Percentiles rank a stretch among this genome's conserved stretches.
Evolutionary conservation across 2,329 filamentous ascomycete genomes (phyloP).

Genomic region (Aspergillus novoparasiticus): DNA sequence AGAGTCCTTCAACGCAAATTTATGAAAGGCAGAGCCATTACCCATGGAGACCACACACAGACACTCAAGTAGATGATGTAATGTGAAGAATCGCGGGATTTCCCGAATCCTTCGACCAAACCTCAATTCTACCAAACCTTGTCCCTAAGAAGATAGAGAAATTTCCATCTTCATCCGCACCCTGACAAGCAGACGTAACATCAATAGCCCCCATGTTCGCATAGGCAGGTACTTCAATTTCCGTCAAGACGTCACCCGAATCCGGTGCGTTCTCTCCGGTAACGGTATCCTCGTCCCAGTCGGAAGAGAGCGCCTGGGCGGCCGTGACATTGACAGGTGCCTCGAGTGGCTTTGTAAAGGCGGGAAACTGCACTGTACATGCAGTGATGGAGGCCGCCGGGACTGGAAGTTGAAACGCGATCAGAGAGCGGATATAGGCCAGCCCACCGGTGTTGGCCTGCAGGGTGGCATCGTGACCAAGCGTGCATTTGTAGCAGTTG

Average conservation of each 20-base stretch:
- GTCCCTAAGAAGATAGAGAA: slow-evolving; percentile 18
- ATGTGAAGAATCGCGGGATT: slow-evolving; percentile 16
- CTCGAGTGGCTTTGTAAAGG: slow-evolving; percentile 8
- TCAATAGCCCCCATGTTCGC: slow-evolving; percentile 10
- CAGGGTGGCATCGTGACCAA: slow-evolving; percentile 9
- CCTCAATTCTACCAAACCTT: slow-evolving; percentile 12
- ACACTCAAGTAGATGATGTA: neutral
- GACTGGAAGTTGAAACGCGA: slow-evolving; percentile 15
- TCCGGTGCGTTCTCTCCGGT: slow-evolving; percentile 14
- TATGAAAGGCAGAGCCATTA: rapidly evolving
- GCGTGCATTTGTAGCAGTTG: slow-evolving; percentile 18
- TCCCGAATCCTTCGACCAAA: slow-evolving; percentile 18
- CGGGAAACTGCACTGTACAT: slow-evolving; percentile 20
- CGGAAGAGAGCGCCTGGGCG: slow-evolving; percentile 8
- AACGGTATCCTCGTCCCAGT: slow-evolving; percentile 18
- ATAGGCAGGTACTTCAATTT: slow-evolving; percentile 6
- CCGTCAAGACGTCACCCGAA: neutral
- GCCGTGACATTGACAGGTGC: slow-evolving; percentile 15
- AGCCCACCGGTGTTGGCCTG: slow-evolving; percentile 14
- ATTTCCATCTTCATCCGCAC: slow-evolving; percentile 6
- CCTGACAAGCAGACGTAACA: slow-evolving; percentile 13
- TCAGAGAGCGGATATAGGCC: slow-evolving; percentile 12
- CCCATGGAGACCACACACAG: neutral
- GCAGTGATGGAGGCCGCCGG: slow-evolving; percentile 1
- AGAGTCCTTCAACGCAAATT: neutral